These are phyloP conservation scores for Perkinsela sp. DNA, from an alignment of 208 protist species.

Conservation along the genomic window DNA sequence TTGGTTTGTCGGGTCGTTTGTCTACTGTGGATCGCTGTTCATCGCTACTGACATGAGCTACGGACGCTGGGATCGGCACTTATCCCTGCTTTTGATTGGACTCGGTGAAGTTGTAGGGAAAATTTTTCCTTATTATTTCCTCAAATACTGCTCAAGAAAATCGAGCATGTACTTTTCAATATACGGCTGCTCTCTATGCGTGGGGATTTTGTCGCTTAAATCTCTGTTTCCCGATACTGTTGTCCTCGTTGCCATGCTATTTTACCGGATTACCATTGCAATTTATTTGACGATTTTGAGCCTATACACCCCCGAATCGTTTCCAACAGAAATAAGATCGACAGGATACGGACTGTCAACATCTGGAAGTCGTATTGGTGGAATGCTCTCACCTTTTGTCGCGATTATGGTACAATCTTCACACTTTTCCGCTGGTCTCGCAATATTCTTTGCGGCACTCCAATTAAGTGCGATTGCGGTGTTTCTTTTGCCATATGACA, in stretches of 20 bases:
- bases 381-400: neutral
- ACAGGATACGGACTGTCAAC: neutral
- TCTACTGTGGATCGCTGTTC: slow-evolving; percentile 1
- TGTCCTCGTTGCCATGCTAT: neutral
- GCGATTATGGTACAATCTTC: neutral
- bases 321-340: neutral
- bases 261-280: neutral
- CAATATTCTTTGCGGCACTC: neutral
- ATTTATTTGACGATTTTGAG: neutral
- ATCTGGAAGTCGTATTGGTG: neutral
- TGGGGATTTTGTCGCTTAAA: neutral
- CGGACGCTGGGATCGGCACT: neutral
- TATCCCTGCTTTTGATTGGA: neutral
- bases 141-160: neutral
- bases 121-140: neutral
- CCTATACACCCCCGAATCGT: neutral
- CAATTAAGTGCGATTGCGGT: neutral
- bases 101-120: neutral
- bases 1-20: neutral
- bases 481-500: neutral
- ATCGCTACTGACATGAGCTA: neutral
- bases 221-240: neutral
- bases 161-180: neutral
- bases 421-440: neutral
- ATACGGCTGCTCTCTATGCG: neutral